These are phyloP conservation scores for Phialemonium atrogriseum DNA, from an alignment of 2,329 filamentous ascomycete species.

Conservation along the genomic window DNA sequence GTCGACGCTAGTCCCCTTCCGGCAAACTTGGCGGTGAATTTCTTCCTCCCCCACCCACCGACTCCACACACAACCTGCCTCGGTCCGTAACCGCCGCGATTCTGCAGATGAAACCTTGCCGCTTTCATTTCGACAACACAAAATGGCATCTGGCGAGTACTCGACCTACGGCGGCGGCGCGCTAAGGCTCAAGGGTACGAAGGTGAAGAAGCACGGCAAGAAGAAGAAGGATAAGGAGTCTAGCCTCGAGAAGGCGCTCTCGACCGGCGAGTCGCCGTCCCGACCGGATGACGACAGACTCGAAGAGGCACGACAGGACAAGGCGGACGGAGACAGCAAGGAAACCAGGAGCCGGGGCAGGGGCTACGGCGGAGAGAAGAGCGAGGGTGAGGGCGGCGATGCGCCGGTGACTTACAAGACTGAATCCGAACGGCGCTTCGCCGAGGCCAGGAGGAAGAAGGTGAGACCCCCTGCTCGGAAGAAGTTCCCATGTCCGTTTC, in stretches of 20 bases:
- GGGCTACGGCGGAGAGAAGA: constrained; percentile 10
- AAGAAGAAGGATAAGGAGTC: constrained; percentile 46
- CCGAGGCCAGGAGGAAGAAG: constrained; percentile 73
- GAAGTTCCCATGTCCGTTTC: background rate
- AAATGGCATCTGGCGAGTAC: constrained; percentile 72
- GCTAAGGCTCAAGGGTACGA: constrained; percentile 76
- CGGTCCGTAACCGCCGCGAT: too few relatives aligned
- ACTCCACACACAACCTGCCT: too few relatives aligned
- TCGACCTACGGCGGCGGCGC: constrained; percentile 56
- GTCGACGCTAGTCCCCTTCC: background rate
- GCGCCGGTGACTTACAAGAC: constrained; percentile 53
- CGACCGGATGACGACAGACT: constrained; percentile 20
- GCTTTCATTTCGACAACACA: too few relatives aligned
- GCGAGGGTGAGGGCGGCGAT: constrained; percentile 14
- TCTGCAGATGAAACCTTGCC: too few relatives aligned
- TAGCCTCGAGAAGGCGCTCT: constrained; percentile 39
- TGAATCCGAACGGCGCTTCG: constrained; percentile 71
- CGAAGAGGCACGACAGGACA: constrained; percentile 41
- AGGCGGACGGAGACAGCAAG: constrained; percentile 20
- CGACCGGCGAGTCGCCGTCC: constrained; percentile 17
- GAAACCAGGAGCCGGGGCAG: constrained; percentile 6
- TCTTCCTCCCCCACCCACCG: too few relatives aligned
- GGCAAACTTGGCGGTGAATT: too few relatives aligned
- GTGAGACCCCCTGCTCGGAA: constrained; percentile 27
- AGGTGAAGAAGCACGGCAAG: constrained; percentile 55